Base-by-base conservation (phyloP, 2,329 filamentous ascomycete species). In the Xylariaceae sp. region DNA sequence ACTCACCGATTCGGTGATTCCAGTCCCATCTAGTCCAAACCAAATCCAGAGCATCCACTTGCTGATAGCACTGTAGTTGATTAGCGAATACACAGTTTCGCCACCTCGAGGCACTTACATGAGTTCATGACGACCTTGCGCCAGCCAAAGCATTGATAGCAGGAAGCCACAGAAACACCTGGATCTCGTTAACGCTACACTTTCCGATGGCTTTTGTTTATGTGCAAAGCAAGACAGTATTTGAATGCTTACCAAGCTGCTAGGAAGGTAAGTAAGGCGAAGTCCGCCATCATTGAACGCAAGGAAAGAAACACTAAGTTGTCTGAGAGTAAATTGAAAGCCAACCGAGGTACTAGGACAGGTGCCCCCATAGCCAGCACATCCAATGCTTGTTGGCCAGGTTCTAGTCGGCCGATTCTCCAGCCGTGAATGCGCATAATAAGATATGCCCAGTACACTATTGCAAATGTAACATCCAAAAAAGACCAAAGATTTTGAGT, bases 21-120 rank as follows among this genome's bases (percentile, higher is more conserved):
- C 79, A 3, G 74, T 80, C 6, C 78, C 88, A 53, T 93, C 88
- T 2, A 94, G 76, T 2, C 88, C 88, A 57, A 94, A 93, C 88
- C 88, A 94, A 49, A 94, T 90, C 76, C 86, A 93, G 2, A 93
- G 76, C 87, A 94, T 91, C 88, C 88, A 94, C 63, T 90, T 89
- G 34, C 81, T 81, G 47, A 93, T 89, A 1, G 83, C 87, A 4
- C 72, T 76, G 35, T 19, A 29, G 1, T 47, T 31, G 9, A 36
- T 59, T 45, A 55, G 52, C 33, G 9, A n/a, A 26, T 11, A 11
- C 22, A 26, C 22, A 11, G 22, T 26, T 26, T 11, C 6, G 22
- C 22, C 11, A 11, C 22, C 6, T 26, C 11, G 22, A 11, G 11
- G 22, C 7, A 62, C 70, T 51, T 63, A 76, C 64, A 85, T 66